Conservation (phyloP, 108 stramenopile genomes). For the Cyclotella cryptica region DNA sequence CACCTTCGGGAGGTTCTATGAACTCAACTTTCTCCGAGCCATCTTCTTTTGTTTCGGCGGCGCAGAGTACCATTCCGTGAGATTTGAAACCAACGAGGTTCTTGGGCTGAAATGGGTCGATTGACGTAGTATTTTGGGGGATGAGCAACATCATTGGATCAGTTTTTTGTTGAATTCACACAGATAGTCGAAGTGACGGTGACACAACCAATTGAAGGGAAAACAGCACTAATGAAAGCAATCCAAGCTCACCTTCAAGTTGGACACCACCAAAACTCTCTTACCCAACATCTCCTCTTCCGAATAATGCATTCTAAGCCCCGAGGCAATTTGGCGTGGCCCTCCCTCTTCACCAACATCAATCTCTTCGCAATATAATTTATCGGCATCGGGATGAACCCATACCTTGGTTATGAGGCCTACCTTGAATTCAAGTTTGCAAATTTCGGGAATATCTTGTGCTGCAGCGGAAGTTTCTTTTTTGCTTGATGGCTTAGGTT, state of each 20-base stretch:
- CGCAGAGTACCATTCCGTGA: slow-evolving; percentile 99
- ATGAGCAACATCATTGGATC: too few relatives aligned
- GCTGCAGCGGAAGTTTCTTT: slow-evolving; percentile 20
- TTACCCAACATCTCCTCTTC: slow-evolving; percentile 92
- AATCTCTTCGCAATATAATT: slow-evolving; percentile 98
- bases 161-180: neutral
- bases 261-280: slow-evolving; percentile 93
- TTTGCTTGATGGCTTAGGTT: slow-evolving; percentile 27
- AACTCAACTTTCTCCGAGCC: slow-evolving; percentile 89
- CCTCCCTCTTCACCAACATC: slow-evolving; percentile 90
- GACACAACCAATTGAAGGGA: neutral
- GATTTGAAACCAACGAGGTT: slow-evolving; percentile 95
- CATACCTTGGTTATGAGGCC: slow-evolving; percentile 93
- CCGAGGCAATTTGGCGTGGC: slow-evolving; percentile 91
- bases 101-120: slow-evolving; percentile 61
- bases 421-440: slow-evolving; percentile 91
- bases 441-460: slow-evolving; percentile 79
- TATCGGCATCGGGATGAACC: slow-evolving; percentile 96
- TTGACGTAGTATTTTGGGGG: too few relatives aligned
- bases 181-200: neutral
- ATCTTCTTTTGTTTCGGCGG: slow-evolving; percentile 71
- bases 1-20: slow-evolving; percentile 91
- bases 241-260: slow-evolving; percentile 79
- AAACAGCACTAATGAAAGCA: neutral
- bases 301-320: slow-evolving; percentile 88